Evolutionary conservation across 345 rosid genomes (phyloP).

Genomic region (Iberis pinnata): DNA sequence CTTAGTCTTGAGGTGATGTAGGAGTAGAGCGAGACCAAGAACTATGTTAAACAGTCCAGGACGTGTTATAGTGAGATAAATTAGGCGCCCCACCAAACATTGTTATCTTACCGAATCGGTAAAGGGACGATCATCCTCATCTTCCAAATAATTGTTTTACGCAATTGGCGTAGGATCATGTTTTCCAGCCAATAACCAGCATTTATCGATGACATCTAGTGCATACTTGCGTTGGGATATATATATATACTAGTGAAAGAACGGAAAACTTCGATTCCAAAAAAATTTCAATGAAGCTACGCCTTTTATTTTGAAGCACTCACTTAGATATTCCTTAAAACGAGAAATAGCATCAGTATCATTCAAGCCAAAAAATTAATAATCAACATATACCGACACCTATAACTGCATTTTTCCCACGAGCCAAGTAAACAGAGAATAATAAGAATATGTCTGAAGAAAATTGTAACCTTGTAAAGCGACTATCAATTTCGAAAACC

Average conservation of each 20-base stretch:
- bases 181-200: neutral
- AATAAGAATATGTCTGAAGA: neutral
- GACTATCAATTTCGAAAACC: neutral
- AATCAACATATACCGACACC: neutral
- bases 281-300: neutral
- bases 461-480: neutral
- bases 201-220: neutral
- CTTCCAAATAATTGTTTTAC: neutral
- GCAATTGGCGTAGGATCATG: neutral
- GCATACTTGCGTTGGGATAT: neutral
- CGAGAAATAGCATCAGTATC: neutral
- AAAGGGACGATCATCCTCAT: neutral
- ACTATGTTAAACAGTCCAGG: neutral
- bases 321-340: neutral
- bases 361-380: neutral
- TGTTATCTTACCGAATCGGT: neutral
- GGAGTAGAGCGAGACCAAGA: neutral
- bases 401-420: neutral
- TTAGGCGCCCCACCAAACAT: neutral
- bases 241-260: neutral
- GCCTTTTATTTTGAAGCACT: neutral
- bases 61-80: neutral
- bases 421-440: neutral
- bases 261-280: neutral
- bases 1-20: no score